Evolutionary conservation across 2,329 filamentous ascomycete genomes (phyloP).

Genomic region (Cladosporium sp.): DNA sequence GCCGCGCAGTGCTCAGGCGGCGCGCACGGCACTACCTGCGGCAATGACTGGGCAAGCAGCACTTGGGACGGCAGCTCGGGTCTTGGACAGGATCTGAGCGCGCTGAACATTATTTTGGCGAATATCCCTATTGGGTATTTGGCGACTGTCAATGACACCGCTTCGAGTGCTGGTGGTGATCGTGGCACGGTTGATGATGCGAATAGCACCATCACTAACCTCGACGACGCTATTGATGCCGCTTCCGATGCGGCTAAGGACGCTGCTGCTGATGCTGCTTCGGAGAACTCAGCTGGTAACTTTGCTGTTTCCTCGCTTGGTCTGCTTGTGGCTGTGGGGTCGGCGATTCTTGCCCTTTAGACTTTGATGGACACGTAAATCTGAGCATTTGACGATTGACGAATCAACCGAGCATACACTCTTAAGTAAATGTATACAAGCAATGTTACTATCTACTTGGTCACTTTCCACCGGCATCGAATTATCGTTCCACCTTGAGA

Average conservation of each 20-base stretch:
- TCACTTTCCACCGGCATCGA: too few relatives aligned
- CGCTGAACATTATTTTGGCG: slow-evolving; percentile 45
- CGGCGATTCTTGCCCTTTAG: background rate
- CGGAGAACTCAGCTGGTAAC: background rate
- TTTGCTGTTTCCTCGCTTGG: background rate
- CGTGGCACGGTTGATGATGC: background rate
- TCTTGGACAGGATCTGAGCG: slow-evolving; percentile 52
- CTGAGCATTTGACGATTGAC: too few relatives aligned
- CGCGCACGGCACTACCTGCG: slow-evolving; percentile 36
- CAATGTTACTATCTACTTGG: too few relatives aligned
- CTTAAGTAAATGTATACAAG: too few relatives aligned
- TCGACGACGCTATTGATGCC: background rate
- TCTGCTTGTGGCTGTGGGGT: background rate
- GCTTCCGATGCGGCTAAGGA: background rate
- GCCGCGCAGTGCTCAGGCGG: slow-evolving; percentile 50
- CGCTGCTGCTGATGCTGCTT: background rate
- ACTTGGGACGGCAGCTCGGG: slow-evolving; percentile 42
- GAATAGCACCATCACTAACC: background rate
- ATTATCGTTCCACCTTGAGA: too few relatives aligned
- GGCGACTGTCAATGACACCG: slow-evolving; percentile 10
- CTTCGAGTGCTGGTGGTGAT: background rate
- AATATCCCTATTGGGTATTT: slow-evolving; percentile 25
- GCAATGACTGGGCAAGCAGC: slow-evolving; percentile 36
- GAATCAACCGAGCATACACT: too few relatives aligned
- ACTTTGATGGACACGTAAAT: too few relatives aligned